Evolutionary conservation across 306 rosid species (phyloP).

Genomic region (Senna siamea): DNA sequence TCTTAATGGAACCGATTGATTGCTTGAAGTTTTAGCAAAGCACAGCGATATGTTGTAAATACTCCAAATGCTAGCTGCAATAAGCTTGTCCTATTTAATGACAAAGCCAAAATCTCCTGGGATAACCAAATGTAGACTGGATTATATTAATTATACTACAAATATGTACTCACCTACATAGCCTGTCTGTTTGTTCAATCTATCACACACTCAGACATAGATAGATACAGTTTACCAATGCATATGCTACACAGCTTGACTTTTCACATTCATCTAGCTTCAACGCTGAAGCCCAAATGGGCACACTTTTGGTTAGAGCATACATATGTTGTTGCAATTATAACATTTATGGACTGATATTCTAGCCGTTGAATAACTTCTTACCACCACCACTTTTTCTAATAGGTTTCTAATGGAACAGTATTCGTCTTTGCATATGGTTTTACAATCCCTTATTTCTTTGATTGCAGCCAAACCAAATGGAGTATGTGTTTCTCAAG

Average conservation of each 20-base stretch:
- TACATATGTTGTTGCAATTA: not conserved
- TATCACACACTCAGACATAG: not conserved
- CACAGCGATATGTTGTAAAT: not conserved
- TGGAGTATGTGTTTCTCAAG: conserved; percentile 84
- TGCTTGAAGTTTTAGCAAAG: not conserved
- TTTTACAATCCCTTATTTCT: conserved; percentile 12
- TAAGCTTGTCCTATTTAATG: conserved; percentile 1
- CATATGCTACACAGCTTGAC: conserved; percentile 6
- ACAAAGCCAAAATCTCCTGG: conserved; percentile 2
- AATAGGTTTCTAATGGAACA: conserved; percentile 7
- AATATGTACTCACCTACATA: not conserved
- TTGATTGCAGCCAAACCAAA: conserved; percentile 58
- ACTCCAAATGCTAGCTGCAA: not conserved
- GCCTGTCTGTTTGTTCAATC: not conserved
- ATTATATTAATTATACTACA: not conserved
- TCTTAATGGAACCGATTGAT: conserved; percentile 26
- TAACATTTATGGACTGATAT: not conserved
- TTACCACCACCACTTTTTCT: not conserved
- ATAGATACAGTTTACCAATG: not conserved
- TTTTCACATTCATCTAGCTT: not conserved
- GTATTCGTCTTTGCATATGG: not conserved
- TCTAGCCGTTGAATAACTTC: not conserved
- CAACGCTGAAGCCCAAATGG: not conserved
- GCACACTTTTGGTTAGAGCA: conserved; percentile 11
- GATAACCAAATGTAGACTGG: not conserved